Base-by-base conservation (phyloP, 176 grass and related monocot genomes). In the Eragrostis nindensis region DNA sequence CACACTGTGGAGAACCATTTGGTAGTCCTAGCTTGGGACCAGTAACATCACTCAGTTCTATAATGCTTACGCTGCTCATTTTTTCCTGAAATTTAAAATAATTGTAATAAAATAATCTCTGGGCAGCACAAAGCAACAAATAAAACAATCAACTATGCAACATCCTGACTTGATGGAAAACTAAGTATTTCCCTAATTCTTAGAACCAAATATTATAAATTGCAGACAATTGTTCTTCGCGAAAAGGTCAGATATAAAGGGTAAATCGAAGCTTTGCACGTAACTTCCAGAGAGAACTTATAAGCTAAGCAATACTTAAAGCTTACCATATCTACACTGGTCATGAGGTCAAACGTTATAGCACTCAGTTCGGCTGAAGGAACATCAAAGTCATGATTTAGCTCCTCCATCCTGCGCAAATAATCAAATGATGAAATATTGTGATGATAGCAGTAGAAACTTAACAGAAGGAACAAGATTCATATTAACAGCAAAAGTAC, bases 11-110 rank as follows among this genome's bases (percentile, higher is more conserved):
- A 10, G 78, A 79, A 59, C 59, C 66, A 76, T 91, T 94, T 70
- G 95, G 95, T 40, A 98, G 71, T 6, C 95, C 95, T 75, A 98
- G 68, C 72, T 91, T 98, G 36, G 86, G 70, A 86, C 86, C 90
- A 4, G 83, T 93, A 62, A 98, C 91, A 82, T 94, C 95, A 62
- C 80, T 87, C 22, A 69, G 73, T 81, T 95, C 95, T 16, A 74
- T 46, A 62, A 98, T 62, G 50, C 13, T 89, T 40, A 50, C 62
- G 56, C 91, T 87, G 41, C 95, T 91, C 59, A 89, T 45, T 26
- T 91, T 98, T 73, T 95, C 88, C 95, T 98, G 85, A 71, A 81
- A 89, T 76, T 32, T 75, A 38, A 76, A 57, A 59, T 46, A 52
- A 54, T 74, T 64, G n/a, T 64, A 26, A 68, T 11, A 75, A 44